Evolutionary conservation across 768 basidiomycete species (phyloP), one percentile per base, ranked within the genome.

Genomic region (Amanita pseudoporphyria): DNA sequence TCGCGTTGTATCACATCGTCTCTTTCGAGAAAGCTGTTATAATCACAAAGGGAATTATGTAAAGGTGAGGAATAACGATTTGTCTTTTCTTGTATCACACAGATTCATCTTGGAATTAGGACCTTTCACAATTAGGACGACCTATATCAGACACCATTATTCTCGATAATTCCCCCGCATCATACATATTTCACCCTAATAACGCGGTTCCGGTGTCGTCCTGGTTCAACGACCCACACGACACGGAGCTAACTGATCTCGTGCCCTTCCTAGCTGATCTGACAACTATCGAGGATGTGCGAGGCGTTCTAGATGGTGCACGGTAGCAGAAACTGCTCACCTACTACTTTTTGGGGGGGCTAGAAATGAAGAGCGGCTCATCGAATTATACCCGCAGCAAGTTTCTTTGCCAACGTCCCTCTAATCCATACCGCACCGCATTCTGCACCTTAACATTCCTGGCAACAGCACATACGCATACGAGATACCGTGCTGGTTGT

Each of bases 141-240:
- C 90, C 91, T 5, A 90, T 96, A 57, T 76, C 81, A 41, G 91
- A 95, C 61, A 91, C 86, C 53, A 97, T 98, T 62, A 99, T 99
- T 68, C 79, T 99, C 58, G 96, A 98, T 70, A 99, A 98, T 66
- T 98, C 95, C 22, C 96, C 96, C 13, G 96, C 96, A 10, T 96
- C 91, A 10, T 99, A 98, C 67, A 95, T 98, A 52, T 99, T 99
- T 77, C 95, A 99, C 62, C 93, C 93, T 13, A 94, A 96, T 71
- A 98, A 98, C 63, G 96, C 96, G 33, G 95, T 98, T 4, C 96
- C 96, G 10, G 94, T 99, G 53, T 97, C 95, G 37, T 93, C 90
- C 51, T 99, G 96, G 96, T 99, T 99, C 73, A 98, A 97, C 65
- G 93, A 93, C 67, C 94, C 94, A 9, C 95, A 97, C 60, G 95